These are phyloP conservation scores for Suillus alpinus DNA, from an alignment of 768 basidiomycete genomes.

Conservation along the genomic window DNA sequence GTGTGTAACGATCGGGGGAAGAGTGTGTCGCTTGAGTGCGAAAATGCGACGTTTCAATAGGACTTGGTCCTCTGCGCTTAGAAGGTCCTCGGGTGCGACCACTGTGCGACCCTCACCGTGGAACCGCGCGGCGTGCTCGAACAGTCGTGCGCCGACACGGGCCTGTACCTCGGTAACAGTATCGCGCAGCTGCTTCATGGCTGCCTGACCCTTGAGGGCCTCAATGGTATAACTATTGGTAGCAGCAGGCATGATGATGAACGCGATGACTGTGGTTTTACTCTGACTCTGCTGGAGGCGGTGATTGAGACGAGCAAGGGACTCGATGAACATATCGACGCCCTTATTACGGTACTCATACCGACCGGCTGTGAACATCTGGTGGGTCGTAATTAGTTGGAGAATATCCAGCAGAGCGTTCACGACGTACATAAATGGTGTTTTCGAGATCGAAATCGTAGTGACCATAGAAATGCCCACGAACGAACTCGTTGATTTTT, in stretches of 20 bases:
- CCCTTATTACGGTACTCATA: constrained; percentile 99
- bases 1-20: constrained; percentile 97
- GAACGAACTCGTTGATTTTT: constrained; percentile 98
- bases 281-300: constrained; percentile 62
- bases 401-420: not conserved
- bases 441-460: constrained; percentile 96
- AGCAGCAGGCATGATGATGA: constrained; percentile 97
- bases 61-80: constrained; percentile 91
- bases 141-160: constrained; percentile 86
- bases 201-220: constrained; percentile 95
- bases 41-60: constrained; percentile 94
- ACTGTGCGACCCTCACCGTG: constrained; percentile 80
- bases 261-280: constrained; percentile 87
- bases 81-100: constrained; percentile 69
- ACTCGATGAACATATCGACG: constrained; percentile 99
- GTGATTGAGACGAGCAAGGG: constrained; percentile 81
- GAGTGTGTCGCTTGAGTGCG: constrained; percentile 89
- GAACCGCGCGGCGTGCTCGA: constrained; percentile 92
- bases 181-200: constrained; percentile 93
- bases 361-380: constrained; percentile 99
- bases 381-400: constrained; percentile 10
- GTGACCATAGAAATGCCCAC: constrained; percentile 98
- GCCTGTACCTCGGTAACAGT: constrained; percentile 96
- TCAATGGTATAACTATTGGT: constrained; percentile 98
- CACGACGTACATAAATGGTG: constrained; percentile 68